phyloP scores from a whole-genome alignment of 2,329 filamentous ascomycete species.

The Trichocomaceae sp. region DNA sequence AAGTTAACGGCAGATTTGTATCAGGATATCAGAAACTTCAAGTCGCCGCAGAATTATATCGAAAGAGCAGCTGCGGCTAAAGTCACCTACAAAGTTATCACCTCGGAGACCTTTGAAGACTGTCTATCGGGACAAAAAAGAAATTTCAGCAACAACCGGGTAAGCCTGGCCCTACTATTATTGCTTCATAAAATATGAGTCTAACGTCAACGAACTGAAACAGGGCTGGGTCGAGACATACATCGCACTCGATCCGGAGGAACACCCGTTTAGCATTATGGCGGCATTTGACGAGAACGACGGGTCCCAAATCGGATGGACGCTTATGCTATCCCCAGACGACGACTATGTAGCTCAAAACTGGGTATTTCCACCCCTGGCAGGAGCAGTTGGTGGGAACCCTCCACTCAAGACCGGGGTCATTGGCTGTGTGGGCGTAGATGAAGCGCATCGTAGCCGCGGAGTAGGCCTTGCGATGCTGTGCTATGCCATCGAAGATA shows the following conservation, averaged over 20 bases:
- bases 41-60: conserved; percentile 30
- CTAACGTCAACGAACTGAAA: neutral
- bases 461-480: conserved; percentile 40
- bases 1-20: conserved; percentile 31
- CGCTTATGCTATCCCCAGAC: conserved; percentile 37
- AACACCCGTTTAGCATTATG: conserved; percentile 38
- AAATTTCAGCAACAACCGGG: conserved; percentile 34
- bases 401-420: conserved; percentile 29
- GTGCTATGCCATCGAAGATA: conserved; percentile 38
- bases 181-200: neutral
- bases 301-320: conserved; percentile 40
- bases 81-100: conserved; percentile 33
- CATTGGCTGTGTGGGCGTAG: conserved; percentile 42
- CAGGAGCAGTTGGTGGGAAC: conserved; percentile 28
- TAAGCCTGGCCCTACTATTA: conserved; percentile 16
- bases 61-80: conserved; percentile 29
- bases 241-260: conserved; percentile 26
- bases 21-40: conserved; percentile 31
- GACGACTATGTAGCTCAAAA: conserved; percentile 24
- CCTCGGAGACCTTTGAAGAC: conserved; percentile 31
- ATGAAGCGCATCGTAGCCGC: conserved; percentile 30
- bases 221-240: conserved; percentile 40
- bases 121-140: conserved; percentile 34
- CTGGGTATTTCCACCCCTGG: conserved; percentile 39
- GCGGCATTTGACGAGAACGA: conserved; percentile 31